Evolutionary conservation across 257 asterid species (phyloP), one percentile per base, ranked within the genome.

Genomic region (Euphrasia confusa): DNA sequence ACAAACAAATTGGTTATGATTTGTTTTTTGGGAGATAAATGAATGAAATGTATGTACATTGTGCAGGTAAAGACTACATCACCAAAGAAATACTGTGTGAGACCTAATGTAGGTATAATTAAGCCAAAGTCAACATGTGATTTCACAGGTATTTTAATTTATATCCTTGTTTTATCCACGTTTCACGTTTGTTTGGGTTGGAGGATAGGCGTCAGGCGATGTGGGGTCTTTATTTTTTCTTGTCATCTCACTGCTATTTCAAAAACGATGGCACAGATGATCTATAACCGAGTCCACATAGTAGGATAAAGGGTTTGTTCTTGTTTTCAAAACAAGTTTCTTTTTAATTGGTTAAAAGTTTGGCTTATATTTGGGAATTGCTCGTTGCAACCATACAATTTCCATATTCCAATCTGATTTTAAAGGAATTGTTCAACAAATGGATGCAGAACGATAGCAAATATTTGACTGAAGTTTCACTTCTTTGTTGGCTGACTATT

Each of bases 51-150:
- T 48, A 12, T 42, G 54, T 49, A 60, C 40, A 56, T 70, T 75
- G 54, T 79, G 71, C 84, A 90, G 97, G 95, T 90, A 54, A 90
- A 87, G 77, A 90, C 97, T 54, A 90, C 97, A 60, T 87, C 97
- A 11, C 97, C 96, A 15, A 90, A 81, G 85, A 90, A 81, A 76
- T 90, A 87, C 71, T 83, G 93, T 27, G 97, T 90, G 64, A 81
- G 90, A 55, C 97, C 96, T 54, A 90, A 90, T 76, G 78, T 78
- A 48, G 97, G 97, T 52, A 80, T 90, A 65, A 78, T 90, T 80
- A 90, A 80, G 81, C 95, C 95, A 64, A 84, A 80, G 24, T 75
- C 97, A 58, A 72, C 88, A 53, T 73, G 72, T 74, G 87, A 80
- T 47, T 84, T 90, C 71, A 84, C 83, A 76, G 97, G 97, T 90